Evolutionary conservation across 345 rosid species (phyloP).

Genomic region (Streptanthus diversifolius): DNA sequence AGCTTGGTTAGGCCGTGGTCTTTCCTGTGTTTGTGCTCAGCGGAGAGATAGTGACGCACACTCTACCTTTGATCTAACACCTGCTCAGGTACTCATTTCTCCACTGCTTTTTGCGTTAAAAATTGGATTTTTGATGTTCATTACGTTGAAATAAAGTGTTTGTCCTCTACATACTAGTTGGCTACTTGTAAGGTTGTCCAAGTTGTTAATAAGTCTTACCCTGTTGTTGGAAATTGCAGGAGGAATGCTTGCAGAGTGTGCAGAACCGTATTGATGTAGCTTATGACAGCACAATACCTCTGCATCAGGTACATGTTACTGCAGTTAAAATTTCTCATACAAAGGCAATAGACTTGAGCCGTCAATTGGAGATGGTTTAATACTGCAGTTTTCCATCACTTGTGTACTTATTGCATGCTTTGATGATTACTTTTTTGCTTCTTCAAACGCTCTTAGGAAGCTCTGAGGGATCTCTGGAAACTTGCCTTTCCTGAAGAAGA

Average conservation of each 20-base stretch:
- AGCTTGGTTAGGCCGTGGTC: conserved; percentile 97
- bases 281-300: conserved; percentile 71
- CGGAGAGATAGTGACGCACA: conserved; percentile 85
- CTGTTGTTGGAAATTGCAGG: conserved; percentile 44
- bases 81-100: conserved; percentile 61
- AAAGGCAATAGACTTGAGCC: neutral
- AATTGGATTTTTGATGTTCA: neutral
- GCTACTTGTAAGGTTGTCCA: neutral
- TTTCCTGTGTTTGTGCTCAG: conserved; percentile 98
- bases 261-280: conserved; percentile 85
- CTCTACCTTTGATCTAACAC: conserved; percentile 93
- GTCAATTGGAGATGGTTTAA: conserved; percentile 2
- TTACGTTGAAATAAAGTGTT: neutral
- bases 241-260: conserved; percentile 84
- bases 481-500: conserved; percentile 93
- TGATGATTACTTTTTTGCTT: neutral
- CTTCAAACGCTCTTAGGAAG: conserved; percentile 48
- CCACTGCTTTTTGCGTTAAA: neutral
- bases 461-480: conserved; percentile 81
- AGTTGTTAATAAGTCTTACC: neutral
- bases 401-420: neutral
- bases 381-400: neutral
- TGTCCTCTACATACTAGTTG: neutral
- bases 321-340: neutral
- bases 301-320: conserved; percentile 61